Conservation (phyloP, 441 rosid genomes). For the Croton laevigatus region DNA sequence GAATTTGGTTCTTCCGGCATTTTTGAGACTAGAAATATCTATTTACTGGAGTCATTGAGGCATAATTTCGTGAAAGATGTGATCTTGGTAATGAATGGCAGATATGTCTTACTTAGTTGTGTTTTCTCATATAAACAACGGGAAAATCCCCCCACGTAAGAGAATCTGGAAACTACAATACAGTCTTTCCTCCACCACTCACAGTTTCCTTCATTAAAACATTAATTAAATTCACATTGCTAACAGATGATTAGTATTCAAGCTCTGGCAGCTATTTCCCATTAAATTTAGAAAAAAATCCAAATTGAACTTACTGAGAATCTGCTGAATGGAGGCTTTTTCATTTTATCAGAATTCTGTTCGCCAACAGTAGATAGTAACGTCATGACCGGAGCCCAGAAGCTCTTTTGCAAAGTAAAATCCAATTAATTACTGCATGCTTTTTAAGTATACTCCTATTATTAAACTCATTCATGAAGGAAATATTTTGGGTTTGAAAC, state of each 20-base stretch:
- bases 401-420: constrained; percentile 89
- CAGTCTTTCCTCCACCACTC: constrained; percentile 75
- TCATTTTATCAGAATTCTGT: constrained; percentile 82
- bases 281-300: too few species aligned
- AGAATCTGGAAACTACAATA: constrained; percentile 19
- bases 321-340: constrained; percentile 82
- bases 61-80: neutral
- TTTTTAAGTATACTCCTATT: too few species aligned
- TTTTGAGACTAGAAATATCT: neutral
- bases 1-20: neutral
- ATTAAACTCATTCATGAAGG: too few species aligned
- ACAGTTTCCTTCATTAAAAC: constrained; percentile 59
- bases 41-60: neutral
- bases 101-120: neutral
- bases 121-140: too few species aligned
- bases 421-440: constrained; percentile 90
- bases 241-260: too few species aligned
- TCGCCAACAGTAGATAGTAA: constrained; percentile 84
- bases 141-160: too few species aligned
- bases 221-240: neutral
- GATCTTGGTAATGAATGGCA: neutral
- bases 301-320: constrained; percentile 51
- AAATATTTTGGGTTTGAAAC: too few species aligned
- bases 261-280: too few species aligned
- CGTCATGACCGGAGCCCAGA: constrained; percentile 64